Conservation (phyloP, 352 stramenopile genomes). For the Blastocystis hominis region DNA sequence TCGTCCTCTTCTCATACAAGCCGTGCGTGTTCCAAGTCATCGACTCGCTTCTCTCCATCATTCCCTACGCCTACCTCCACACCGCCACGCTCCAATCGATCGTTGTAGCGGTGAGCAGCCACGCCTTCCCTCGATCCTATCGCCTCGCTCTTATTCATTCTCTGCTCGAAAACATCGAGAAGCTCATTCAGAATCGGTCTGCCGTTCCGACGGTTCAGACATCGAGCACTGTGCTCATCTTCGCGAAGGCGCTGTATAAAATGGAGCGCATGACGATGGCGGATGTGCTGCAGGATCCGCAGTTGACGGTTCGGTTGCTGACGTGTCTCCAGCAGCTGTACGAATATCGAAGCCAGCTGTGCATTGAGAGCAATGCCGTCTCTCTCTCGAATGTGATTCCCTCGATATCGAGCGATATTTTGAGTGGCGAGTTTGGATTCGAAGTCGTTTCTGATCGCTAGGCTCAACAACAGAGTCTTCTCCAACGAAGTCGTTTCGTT, state of each 20-base stretch:
- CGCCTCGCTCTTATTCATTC: background rate
- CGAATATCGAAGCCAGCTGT: background rate
- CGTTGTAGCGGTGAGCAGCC: background rate
- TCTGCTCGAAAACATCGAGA: background rate
- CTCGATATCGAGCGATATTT: too few relatives aligned
- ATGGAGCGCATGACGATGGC: background rate
- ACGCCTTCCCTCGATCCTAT: background rate
- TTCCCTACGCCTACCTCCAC: background rate
- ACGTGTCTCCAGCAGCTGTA: background rate
- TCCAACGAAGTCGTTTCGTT: background rate
- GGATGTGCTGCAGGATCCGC: background rate
- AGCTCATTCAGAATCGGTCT: background rate
- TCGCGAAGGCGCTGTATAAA: background rate
- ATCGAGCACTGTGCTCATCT: background rate
- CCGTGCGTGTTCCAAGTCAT: background rate
- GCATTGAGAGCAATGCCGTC: background rate
- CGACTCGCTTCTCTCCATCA: background rate
- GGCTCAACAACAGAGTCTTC: background rate
- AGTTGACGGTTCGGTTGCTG: background rate
- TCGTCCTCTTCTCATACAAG: background rate
- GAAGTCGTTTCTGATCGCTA: background rate
- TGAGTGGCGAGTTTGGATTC: too few relatives aligned
- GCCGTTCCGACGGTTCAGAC: background rate
- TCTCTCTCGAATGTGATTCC: background rate
- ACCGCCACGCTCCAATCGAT: background rate